A percentile compares a stretch with the other conserved stretches of the same genome.
Conservation (phyloP, 148 eudicot species). For the Chenopodium quinoa region DNA sequence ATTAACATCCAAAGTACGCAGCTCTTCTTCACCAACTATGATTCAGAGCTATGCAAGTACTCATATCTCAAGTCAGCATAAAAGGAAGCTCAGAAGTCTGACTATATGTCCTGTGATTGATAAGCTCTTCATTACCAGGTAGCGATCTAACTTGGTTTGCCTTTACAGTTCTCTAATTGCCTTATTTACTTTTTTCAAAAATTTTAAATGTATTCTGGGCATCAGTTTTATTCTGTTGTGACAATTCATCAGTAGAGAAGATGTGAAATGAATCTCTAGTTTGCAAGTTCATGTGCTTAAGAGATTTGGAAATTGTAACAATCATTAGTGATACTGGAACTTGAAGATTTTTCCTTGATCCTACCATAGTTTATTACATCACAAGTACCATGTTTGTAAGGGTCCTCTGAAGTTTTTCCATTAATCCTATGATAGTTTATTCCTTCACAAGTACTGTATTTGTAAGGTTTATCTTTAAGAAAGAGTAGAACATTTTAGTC, state of each 20-base stretch:
- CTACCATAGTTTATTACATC: not conserved
- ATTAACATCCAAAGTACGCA: conserved; percentile 55
- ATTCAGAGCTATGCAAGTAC: conserved; percentile 52
- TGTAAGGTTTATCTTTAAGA: not conserved
- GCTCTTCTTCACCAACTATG: conserved; percentile 53
- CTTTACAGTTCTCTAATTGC: not conserved
- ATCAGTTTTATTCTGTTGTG: not conserved
- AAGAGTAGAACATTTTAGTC: not conserved
- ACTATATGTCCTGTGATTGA: conserved; percentile 72
- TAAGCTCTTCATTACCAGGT: conserved; percentile 84
- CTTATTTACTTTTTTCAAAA: not conserved
- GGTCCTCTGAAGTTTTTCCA: not conserved
- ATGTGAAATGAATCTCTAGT: not conserved
- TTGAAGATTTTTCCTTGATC: not conserved
- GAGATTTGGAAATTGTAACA: not conserved
- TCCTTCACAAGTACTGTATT: not conserved
- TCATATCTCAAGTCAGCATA: conserved; percentile 79
- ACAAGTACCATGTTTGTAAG: not conserved
- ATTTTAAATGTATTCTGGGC: not conserved
- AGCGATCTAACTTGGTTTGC: conserved; percentile 9
- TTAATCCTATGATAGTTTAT: not conserved
- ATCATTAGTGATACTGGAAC: not conserved
- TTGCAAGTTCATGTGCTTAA: not conserved
- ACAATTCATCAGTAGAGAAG: not conserved
- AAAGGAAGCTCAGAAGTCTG: conserved; percentile 90